phyloP scores from a whole-genome alignment of 2,329 filamentous ascomycete species.

The Blastomyces percursus region DNA sequence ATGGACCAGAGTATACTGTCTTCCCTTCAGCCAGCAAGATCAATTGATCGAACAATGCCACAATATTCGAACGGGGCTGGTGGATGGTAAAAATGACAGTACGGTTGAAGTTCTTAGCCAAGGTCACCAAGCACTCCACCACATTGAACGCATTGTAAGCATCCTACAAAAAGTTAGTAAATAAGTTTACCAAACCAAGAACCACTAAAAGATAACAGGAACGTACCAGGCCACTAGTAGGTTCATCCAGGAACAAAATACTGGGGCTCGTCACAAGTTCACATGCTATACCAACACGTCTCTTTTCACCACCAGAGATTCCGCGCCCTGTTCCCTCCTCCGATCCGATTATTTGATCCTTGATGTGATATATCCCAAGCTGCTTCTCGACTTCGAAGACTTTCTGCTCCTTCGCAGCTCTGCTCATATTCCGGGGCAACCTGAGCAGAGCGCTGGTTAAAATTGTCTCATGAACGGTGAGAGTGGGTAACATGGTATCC shows the following conservation, averaged over 20 bases:
- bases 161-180: constrained; percentile 40
- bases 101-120: constrained; percentile 92
- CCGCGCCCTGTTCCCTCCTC: constrained; percentile 90
- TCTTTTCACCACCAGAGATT: constrained; percentile 94
- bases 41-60: constrained; percentile 91
- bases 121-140: constrained; percentile 83
- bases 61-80: constrained; percentile 95
- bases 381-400: constrained; percentile 92
- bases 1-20: constrained; percentile 87
- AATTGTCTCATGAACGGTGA: constrained; percentile 97
- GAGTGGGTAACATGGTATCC: constrained; percentile 87
- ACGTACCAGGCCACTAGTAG: constrained; percentile 76
- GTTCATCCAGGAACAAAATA: constrained; percentile 93
- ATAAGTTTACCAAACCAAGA: constrained; percentile 52
- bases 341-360: constrained; percentile 88
- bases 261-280: constrained; percentile 95
- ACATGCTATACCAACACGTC: constrained; percentile 91
- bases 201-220: constrained; percentile 36
- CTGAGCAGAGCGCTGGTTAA: constrained; percentile 84
- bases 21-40: constrained; percentile 79
- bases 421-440: constrained; percentile 84
- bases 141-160: constrained; percentile 98
- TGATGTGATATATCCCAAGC: constrained; percentile 86
- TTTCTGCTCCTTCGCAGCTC: constrained; percentile 74
- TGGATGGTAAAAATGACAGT: constrained; percentile 98